Evolutionary conservation across 1,284 basidiomycete species (phyloP).

Genomic region (Paramarasmius palmivorus): DNA sequence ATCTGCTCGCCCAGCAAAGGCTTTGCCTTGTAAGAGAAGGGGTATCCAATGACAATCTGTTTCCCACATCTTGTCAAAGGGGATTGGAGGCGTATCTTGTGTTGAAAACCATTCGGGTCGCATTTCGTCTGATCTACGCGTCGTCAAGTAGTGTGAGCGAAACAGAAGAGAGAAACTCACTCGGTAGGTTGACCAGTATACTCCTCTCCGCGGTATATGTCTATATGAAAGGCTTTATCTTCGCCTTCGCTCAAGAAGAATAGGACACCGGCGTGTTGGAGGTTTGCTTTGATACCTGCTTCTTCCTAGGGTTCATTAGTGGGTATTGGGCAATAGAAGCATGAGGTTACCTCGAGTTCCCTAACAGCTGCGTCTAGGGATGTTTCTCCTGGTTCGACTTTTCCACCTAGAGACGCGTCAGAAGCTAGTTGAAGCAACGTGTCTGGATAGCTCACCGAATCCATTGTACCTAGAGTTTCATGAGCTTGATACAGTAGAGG

Average conservation of each 20-base stretch:
- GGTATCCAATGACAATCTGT: constrained; percentile 65
- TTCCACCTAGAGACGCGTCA: constrained; percentile 48
- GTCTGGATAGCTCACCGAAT: constrained; percentile 43
- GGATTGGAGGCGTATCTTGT: constrained; percentile 42
- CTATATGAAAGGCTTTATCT: constrained; percentile 65
- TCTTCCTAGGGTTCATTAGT: constrained; percentile 63
- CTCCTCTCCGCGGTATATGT: constrained; percentile 59
- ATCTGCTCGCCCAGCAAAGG: constrained; percentile 60
- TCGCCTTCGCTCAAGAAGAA: constrained; percentile 55
- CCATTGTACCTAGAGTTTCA: constrained; percentile 57
- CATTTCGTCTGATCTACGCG: constrained; percentile 59
- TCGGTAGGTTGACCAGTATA: constrained; percentile 58
- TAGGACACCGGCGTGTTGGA: constrained; percentile 59
- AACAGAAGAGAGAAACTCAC: constrained; percentile 40
- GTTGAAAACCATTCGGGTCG: constrained; percentile 68
- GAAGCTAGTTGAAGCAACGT: neutral
- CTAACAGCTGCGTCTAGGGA: constrained; percentile 60
- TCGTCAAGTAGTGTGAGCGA: constrained; percentile 5
- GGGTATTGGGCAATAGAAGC: neutral
- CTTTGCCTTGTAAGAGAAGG: constrained; percentile 44
- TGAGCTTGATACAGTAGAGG: neutral
- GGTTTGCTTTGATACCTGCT: constrained; percentile 63
- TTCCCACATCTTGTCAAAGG: constrained; percentile 65
- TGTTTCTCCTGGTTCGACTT: constrained; percentile 65
- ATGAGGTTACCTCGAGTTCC: constrained; percentile 60